Conservation (phyloP, 768 basidiomycete genomes). For the Pulveroboletus ravenelii region DNA sequence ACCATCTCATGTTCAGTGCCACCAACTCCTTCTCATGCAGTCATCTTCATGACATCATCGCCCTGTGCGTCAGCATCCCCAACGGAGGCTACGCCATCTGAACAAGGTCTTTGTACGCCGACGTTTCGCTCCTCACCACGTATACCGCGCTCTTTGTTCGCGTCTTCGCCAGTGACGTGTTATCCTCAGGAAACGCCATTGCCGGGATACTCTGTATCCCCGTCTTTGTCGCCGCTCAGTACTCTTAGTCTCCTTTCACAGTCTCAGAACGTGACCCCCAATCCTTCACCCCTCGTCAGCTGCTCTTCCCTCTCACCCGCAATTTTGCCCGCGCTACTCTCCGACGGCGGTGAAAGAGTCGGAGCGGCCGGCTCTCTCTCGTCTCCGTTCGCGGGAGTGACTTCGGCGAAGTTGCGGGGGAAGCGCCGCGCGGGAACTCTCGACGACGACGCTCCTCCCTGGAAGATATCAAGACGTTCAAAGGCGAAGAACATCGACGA, state of each 20-base stretch:
- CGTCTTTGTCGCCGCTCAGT: constrained; percentile 15
- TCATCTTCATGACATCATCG: neutral
- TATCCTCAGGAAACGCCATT: neutral
- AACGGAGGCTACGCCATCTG: neutral
- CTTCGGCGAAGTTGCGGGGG: neutral
- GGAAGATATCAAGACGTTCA: constrained; percentile 6
- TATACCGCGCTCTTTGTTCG: neutral
- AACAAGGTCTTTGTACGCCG: neutral
- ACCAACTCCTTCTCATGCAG: neutral
- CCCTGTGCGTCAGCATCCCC: neutral
- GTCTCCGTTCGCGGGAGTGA: neutral
- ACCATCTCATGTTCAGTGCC: neutral
- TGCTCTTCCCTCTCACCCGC: neutral
- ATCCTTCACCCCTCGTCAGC: neutral
- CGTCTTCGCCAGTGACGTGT: neutral
- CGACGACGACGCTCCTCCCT: neutral
- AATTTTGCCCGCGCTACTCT: neutral
- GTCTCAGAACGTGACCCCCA: constrained; percentile 7
- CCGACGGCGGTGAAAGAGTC: neutral
- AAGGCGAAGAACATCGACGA: constrained; percentile 18
- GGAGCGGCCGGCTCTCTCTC: neutral
- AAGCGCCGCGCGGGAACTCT: constrained; percentile 12
- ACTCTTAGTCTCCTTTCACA: constrained; percentile 9
- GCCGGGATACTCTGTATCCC: neutral
- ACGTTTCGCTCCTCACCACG: neutral